These are phyloP conservation scores for Mycena crocata DNA, from an alignment of 768 basidiomycete species.

Conservation along the genomic window DNA sequence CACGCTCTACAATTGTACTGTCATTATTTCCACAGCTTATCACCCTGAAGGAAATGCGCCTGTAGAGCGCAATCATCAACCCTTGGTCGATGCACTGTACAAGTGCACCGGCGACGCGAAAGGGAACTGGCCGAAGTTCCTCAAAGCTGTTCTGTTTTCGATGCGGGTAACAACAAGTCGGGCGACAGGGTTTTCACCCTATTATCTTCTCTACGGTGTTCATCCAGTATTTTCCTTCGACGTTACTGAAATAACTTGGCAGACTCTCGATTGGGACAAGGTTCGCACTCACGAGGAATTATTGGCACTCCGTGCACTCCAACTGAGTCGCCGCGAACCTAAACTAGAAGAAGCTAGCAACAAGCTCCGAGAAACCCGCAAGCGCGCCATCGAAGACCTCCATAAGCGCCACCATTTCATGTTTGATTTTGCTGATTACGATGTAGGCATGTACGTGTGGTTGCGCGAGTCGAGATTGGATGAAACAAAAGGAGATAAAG, in stretches of 20 bases:
- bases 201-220: slow-evolving; percentile 44
- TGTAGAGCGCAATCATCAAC: slow-evolving; percentile 44
- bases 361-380: slow-evolving; percentile 21
- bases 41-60: slow-evolving; percentile 45
- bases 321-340: slow-evolving; percentile 36
- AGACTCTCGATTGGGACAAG: slow-evolving; percentile 39
- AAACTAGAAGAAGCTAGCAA: slow-evolving; percentile 28
- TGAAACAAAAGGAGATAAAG: slow-evolving; percentile 44
- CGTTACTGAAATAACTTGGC: slow-evolving; percentile 43
- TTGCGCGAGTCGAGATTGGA: slow-evolving; percentile 46
- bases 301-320: slow-evolving; percentile 36
- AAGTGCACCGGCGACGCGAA: slow-evolving; percentile 35
- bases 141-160: slow-evolving; percentile 40
- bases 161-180: slow-evolving; percentile 39
- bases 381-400: slow-evolving; percentile 39
- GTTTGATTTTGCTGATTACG: slow-evolving; percentile 34
- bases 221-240: slow-evolving; percentile 45
- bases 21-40: slow-evolving; percentile 42
- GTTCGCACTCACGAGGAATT: slow-evolving; percentile 39
- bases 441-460: slow-evolving; percentile 45
- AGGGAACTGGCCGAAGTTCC: slow-evolving; percentile 41
- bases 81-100: slow-evolving; percentile 36
- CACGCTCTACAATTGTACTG: slow-evolving; percentile 36
- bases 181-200: slow-evolving; percentile 46
- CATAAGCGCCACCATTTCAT: slow-evolving; percentile 24